phyloP scores from a whole-genome alignment of 148 eudicot species.

The Bassia scoparia region DNA sequence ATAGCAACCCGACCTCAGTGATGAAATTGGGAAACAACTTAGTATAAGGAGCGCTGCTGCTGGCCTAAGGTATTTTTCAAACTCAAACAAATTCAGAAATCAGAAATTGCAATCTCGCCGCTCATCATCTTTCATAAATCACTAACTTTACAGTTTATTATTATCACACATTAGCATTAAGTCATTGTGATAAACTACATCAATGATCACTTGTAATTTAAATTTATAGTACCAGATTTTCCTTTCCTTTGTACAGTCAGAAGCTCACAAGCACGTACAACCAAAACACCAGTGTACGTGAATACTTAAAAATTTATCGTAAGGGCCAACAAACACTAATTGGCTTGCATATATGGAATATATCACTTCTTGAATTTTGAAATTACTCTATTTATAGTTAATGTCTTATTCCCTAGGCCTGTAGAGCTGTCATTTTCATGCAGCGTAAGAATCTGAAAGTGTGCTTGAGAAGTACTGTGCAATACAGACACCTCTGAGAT shows the following conservation, averaged over 20 bases:
- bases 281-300: too few species aligned
- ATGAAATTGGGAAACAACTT: conserved; percentile 79
- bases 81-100: not conserved
- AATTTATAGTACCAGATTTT: too few species aligned
- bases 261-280: too few species aligned
- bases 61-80: conserved; percentile 57
- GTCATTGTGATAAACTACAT: too few species aligned
- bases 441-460: conserved; percentile 77
- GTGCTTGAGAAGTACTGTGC: conserved; percentile 78
- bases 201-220: too few species aligned
- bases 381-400: not conserved
- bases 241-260: too few species aligned
- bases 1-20: conserved; percentile 57
- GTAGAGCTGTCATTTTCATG: conserved; percentile 84
- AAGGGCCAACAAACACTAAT: too few species aligned
- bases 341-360: not conserved
- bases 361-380: not conserved
- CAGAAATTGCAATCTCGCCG: not conserved
- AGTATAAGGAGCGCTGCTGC: conserved; percentile 75
- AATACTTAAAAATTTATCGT: too few species aligned
- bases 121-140: too few species aligned
- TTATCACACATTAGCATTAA: too few species aligned
- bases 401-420: conserved; percentile 46
- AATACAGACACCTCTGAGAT: conserved; percentile 77
- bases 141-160: too few species aligned